Conservation (phyloP, 495 filamentous ascomycete genomes). For the Zalerion maritima region DNA sequence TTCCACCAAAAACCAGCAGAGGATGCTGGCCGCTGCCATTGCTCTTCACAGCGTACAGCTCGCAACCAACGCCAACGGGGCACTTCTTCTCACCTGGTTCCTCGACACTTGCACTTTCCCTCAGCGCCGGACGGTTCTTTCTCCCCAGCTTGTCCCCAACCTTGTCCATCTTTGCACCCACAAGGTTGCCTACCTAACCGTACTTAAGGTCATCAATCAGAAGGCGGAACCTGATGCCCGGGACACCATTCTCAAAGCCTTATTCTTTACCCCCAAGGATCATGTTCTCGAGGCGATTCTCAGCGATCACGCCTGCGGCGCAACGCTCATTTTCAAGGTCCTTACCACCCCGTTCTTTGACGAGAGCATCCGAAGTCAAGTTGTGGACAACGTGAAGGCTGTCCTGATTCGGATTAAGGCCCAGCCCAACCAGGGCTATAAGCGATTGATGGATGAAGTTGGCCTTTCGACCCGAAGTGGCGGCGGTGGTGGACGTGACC, state of each 20-base stretch:
- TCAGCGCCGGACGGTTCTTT: slow-evolving; percentile 77
- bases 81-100: slow-evolving; percentile 92
- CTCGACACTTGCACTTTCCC: slow-evolving; percentile 96
- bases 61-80: slow-evolving; percentile 92
- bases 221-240: slow-evolving; percentile 86
- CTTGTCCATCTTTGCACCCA: slow-evolving; percentile 96
- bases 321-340: slow-evolving; percentile 95
- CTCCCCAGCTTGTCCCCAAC: slow-evolving; percentile 84
- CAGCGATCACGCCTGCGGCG: slow-evolving; percentile 79
- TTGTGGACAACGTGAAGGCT: slow-evolving; percentile 79
- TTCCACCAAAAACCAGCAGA: slow-evolving; percentile 86
- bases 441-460: slow-evolving; percentile 96
- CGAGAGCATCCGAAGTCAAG: slow-evolving; percentile 71
- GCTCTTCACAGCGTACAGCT: slow-evolving; percentile 92
- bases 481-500: slow-evolving; percentile 28
- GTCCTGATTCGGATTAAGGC: slow-evolving; percentile 84
- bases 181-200: slow-evolving; percentile 95
- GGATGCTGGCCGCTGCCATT: slow-evolving; percentile 87
- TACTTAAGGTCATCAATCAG: slow-evolving; percentile 97
- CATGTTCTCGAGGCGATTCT: slow-evolving; percentile 81
- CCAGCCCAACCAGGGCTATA: slow-evolving; percentile 89
- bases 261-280: slow-evolving; percentile 89
- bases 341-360: slow-evolving; percentile 96
- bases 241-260: slow-evolving; percentile 77
- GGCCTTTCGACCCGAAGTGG: slow-evolving; percentile 51